Percentiles rank a stretch among this genome's conserved stretches.
These are phyloP conservation scores for Penicillium frequentans DNA, from an alignment of 2,329 filamentous ascomycete species.

Conservation along the genomic window DNA sequence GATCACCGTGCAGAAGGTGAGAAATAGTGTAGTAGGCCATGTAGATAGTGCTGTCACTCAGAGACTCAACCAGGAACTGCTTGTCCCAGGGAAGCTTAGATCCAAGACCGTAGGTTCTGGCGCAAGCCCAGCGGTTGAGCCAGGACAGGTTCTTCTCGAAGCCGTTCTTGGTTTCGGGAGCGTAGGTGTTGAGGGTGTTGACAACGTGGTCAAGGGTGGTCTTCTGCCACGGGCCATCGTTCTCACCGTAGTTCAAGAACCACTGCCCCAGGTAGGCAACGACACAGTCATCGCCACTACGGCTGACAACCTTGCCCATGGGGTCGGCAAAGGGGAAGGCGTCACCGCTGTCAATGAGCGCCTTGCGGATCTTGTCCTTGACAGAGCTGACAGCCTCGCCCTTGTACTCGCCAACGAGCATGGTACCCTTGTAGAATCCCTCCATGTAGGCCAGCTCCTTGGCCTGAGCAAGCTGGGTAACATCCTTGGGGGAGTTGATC, in stretches of 20 bases:
- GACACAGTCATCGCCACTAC: conserved; percentile 90
- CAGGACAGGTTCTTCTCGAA: conserved; percentile 87
- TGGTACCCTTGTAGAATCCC: conserved; percentile 91
- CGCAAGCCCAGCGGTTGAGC: conserved; percentile 95
- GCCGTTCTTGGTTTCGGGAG: conserved; percentile 71
- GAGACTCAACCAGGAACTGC: conserved; percentile 84
- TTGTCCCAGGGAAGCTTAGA: conserved; percentile 94
- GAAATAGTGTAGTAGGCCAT: conserved; percentile 62
- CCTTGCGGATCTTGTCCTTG: conserved; percentile 79
- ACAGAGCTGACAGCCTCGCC: conserved; percentile 83
- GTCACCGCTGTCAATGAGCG: conserved; percentile 72
- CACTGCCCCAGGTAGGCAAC: conserved; percentile 93
- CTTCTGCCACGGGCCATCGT: conserved; percentile 74
- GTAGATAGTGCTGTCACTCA: conserved; percentile 92
- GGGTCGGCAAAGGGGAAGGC: conserved; percentile 95
- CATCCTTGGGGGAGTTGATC: conserved; percentile 94
- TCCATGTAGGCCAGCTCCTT: conserved; percentile 98
- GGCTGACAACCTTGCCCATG: conserved; percentile 81
- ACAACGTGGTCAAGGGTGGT: conserved; percentile 71
- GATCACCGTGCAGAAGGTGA: conserved; percentile 73
- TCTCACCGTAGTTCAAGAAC: conserved; percentile 96
- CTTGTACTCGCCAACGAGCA: conserved; percentile 84
- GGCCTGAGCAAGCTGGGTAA: conserved; percentile 84
- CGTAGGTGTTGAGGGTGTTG: conserved; percentile 76
- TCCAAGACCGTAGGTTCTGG: conserved; percentile 85